These are phyloP conservation scores for Reticulascus tulasneorum DNA, from an alignment of 2,329 filamentous ascomycete species.

Conservation along the genomic window DNA sequence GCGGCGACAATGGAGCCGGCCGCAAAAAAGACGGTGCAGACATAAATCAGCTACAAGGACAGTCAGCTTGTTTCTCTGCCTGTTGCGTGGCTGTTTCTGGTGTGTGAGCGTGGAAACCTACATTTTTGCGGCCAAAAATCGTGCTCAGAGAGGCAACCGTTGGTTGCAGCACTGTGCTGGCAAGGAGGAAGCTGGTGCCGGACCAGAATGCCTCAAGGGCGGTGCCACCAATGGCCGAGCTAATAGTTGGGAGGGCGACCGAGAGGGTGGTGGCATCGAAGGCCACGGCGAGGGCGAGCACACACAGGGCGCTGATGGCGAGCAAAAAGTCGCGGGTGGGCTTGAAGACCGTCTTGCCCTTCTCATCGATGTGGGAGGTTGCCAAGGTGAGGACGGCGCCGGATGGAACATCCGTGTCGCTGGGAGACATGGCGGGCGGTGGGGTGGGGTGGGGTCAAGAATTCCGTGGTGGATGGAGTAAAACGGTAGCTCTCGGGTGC, in stretches of 20 bases:
- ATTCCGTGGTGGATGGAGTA: too few species aligned
- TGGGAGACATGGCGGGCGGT: slow-evolving; percentile 4
- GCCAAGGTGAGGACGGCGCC: slow-evolving; percentile 1
- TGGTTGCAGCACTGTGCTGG: slow-evolving; percentile 58
- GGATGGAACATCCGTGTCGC: slow-evolving; percentile 3
- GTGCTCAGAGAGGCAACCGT: slow-evolving; percentile 31
- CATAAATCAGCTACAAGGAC: slow-evolving; percentile 21
- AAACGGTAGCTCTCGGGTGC: too few species aligned
- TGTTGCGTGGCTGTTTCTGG: background rate
- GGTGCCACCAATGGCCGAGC: slow-evolving; percentile 45
- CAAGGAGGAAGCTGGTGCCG: slow-evolving; percentile 65
- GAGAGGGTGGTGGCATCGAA: slow-evolving; percentile 64
- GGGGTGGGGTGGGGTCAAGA: too few species aligned
- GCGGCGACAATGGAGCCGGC: slow-evolving; percentile 37
- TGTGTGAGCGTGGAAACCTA: slow-evolving; percentile 4
- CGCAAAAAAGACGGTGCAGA: slow-evolving; percentile 27
- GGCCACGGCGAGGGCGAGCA: slow-evolving; percentile 58
- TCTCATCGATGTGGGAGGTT: slow-evolving; percentile 2
- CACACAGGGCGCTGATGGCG: slow-evolving; percentile 46
- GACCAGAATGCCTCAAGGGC: slow-evolving; percentile 67
- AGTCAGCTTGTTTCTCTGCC: background rate
- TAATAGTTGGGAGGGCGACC: slow-evolving; percentile 48
- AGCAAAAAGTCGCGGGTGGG: slow-evolving; percentile 35
- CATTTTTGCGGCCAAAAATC: slow-evolving; percentile 30
- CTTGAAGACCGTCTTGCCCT: slow-evolving; percentile 22